A percentile compares a stretch with the other conserved stretches of the same genome.
These are phyloP conservation scores for Hypericum perforatum DNA, from an alignment of 345 rosid genomes.

Conservation along the genomic window DNA sequence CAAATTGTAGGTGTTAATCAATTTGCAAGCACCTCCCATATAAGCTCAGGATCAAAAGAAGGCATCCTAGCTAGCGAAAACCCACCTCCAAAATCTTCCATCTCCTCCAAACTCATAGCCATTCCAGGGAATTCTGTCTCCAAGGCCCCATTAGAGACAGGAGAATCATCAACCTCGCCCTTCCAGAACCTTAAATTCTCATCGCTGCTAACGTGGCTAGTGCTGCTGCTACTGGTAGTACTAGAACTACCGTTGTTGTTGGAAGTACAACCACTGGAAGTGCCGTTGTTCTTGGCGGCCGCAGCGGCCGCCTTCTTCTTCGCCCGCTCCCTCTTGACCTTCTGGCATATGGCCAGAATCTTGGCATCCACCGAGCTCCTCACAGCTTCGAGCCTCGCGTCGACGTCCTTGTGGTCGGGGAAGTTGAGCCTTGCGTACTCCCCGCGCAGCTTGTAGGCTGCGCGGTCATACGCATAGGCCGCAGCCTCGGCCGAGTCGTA, in stretches of 20 bases:
- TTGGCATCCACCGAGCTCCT: constrained; percentile 70
- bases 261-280: not conserved
- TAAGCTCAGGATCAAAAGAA: constrained; percentile 77
- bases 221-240: no score
- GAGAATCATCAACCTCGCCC: constrained; percentile 34
- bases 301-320: constrained; percentile 39
- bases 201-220: no score
- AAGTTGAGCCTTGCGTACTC: constrained; percentile 88
- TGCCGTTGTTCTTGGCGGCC: constrained; percentile 21
- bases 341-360: constrained; percentile 83
- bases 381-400: constrained; percentile 43
- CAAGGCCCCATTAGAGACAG: constrained; percentile 22
- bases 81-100: constrained; percentile 27
- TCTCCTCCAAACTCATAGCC: constrained; percentile 18
- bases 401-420: constrained; percentile 62
- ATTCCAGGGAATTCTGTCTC: constrained; percentile 22
- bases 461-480: constrained; percentile 93
- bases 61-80: constrained; percentile 75
- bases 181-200: constrained; percentile 26
- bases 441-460: constrained; percentile 92
- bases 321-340: constrained; percentile 50
- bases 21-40: constrained; percentile 88
- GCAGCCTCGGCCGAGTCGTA: constrained; percentile 88
- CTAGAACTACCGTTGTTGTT: not conserved
- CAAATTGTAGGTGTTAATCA: constrained; percentile 4